These are phyloP conservation scores for Phaeosphaeriaceae sp. DNA, from an alignment of 2,329 filamentous ascomycete genomes.

Conservation along the genomic window DNA sequence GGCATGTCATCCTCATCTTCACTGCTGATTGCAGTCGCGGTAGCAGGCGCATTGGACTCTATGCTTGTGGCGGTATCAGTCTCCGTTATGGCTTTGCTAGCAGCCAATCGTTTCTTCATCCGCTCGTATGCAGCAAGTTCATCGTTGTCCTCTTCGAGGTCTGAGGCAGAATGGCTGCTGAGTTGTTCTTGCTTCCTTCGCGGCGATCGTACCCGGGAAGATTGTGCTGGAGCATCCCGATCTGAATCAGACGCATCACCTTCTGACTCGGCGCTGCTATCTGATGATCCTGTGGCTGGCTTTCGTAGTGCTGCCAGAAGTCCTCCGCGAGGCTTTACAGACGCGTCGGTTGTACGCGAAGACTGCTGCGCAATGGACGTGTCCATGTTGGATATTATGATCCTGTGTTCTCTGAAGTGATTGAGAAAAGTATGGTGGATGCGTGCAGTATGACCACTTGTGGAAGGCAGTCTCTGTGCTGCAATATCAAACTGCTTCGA, in stretches of 20 bases:
- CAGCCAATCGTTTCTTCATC: constrained; percentile 55
- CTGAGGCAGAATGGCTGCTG: neutral
- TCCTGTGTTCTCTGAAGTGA: neutral
- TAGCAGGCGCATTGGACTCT: constrained; percentile 6
- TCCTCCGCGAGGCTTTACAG: constrained; percentile 24
- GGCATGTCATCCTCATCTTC: constrained; percentile 42
- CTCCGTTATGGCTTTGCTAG: constrained; percentile 23
- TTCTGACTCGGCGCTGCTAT: constrained; percentile 52
- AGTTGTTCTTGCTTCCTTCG: neutral
- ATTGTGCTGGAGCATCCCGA: neutral
- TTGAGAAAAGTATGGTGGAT: too few relatives aligned
- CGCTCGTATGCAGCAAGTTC: constrained; percentile 55
- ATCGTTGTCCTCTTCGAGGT: constrained; percentile 32
- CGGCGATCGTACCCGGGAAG: neutral
- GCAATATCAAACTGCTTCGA: too few relatives aligned
- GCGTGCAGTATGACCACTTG: too few relatives aligned
- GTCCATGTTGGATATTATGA: neutral
- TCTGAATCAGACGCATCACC: constrained; percentile 33
- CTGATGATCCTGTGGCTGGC: constrained; percentile 33
- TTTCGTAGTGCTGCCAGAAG: constrained; percentile 32
- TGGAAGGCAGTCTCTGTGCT: too few relatives aligned
- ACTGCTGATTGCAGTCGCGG: constrained; percentile 20
- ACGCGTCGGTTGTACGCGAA: constrained; percentile 20
- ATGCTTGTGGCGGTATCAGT: constrained; percentile 7
- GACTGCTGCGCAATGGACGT: neutral